phyloP scores from a whole-genome alignment of 2,329 filamentous ascomycete species.

The Talaromyces sp. region DNA sequence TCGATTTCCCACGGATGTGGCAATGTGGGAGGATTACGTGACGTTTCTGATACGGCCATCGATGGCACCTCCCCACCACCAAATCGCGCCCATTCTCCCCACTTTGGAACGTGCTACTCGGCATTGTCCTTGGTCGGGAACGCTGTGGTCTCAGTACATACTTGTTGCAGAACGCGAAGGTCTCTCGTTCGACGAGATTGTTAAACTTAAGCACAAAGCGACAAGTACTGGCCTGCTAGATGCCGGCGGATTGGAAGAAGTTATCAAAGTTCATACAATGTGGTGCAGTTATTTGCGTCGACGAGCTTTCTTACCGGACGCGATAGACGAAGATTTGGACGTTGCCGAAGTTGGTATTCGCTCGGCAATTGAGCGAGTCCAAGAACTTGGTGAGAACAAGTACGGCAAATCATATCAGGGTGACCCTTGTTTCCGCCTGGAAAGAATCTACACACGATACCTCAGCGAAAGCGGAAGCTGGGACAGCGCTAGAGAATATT shows the following conservation, averaged over 20 bases:
- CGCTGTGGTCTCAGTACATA: conserved; percentile 85
- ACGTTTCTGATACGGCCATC: conserved; percentile 61
- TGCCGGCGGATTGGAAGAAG: conserved; percentile 76
- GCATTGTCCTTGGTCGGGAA: conserved; percentile 90
- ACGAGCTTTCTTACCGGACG: conserved; percentile 67
- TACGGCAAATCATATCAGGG: conserved; percentile 72
- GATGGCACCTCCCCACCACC: conserved; percentile 41
- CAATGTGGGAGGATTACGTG: conserved; percentile 76
- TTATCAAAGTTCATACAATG: conserved; percentile 84
- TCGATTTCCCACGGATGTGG: conserved; percentile 66
- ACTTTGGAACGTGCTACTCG: conserved; percentile 75
- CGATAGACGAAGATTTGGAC: conserved; percentile 76
- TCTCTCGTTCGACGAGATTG: conserved; percentile 71
- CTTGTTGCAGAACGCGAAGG: conserved; percentile 74
- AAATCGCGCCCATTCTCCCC: conserved; percentile 52
- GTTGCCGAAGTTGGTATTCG: conserved; percentile 84
- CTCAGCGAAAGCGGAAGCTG: conserved; percentile 75
- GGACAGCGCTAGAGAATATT: conserved; percentile 70
- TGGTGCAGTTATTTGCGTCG: conserved; percentile 95
- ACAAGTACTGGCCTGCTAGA: conserved; percentile 81
- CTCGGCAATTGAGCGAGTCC: conserved; percentile 78
- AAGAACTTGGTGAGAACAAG: conserved; percentile 68
- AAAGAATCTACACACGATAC: conserved; percentile 88
- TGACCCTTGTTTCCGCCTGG: conserved; percentile 83
- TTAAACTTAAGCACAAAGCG: conserved; percentile 84